Percentiles rank a stretch among this genome's conserved stretches.
Evolutionary conservation across 2,329 filamentous ascomycete species (phyloP).

Genomic region (Elsinoe necatrix): DNA sequence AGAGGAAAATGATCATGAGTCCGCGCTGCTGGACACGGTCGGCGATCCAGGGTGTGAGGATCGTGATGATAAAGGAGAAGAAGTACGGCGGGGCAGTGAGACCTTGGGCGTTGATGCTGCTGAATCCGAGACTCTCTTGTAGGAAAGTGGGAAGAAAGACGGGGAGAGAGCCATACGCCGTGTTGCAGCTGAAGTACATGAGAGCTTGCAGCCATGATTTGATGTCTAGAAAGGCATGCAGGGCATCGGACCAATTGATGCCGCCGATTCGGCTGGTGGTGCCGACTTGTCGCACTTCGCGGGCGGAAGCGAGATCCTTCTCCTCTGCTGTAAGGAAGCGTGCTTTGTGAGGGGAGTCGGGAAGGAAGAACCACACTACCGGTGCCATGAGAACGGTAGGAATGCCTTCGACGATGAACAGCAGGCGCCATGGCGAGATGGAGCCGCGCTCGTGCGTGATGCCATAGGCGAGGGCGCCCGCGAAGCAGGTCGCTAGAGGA

Average conservation of each 20-base stretch:
- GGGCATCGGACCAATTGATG: conserved; percentile 40
- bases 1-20: conserved; percentile 49
- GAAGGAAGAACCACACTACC: conserved; percentile 47
- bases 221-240: conserved; percentile 36
- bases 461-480: conserved; percentile 56
- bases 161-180: conserved; percentile 51
- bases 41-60: conserved; percentile 53
- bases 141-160: conserved; percentile 39
- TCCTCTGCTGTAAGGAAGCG: conserved; percentile 49
- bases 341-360: conserved; percentile 44
- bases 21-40: conserved; percentile 58
- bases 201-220: conserved; percentile 29
- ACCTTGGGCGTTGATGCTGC: conserved; percentile 58
- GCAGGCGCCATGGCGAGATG: conserved; percentile 54
- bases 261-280: conserved; percentile 33
- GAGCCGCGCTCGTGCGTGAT: conserved; percentile 52
- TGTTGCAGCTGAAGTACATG: conserved; percentile 55
- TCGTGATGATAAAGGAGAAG: conserved; percentile 54
- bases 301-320: conserved; percentile 47
- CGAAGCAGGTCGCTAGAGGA: conserved; percentile 71
- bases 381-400: conserved; percentile 49
- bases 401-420: conserved; percentile 56
- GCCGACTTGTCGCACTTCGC: conserved; percentile 47
- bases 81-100: conserved; percentile 65
- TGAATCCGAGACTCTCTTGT: conserved; percentile 54